Evolutionary conservation across 2,329 filamentous ascomycete genomes (phyloP).

Genomic region (Talaromyces pinophilus): DNA sequence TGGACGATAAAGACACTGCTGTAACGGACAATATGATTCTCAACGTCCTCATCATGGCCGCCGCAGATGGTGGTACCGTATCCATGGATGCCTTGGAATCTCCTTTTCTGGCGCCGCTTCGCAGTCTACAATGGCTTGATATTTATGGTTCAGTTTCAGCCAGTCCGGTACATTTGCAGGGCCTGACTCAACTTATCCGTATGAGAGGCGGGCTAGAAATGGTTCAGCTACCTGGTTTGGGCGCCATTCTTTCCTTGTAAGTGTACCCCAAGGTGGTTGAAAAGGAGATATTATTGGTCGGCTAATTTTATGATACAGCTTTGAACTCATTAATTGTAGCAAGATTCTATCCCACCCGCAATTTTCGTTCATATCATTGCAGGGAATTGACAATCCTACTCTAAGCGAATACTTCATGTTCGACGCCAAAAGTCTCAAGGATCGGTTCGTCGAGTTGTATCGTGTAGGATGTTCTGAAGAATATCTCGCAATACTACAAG

Average conservation of each 20-base stretch:
- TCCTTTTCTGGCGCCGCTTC: slow-evolving; percentile 24
- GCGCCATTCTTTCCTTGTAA: slow-evolving; percentile 34
- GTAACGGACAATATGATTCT: slow-evolving; percentile 22
- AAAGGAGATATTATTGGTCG: not conserved
- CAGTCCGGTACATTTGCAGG: slow-evolving; percentile 23
- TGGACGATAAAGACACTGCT: slow-evolving; percentile 9
- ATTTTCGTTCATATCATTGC: slow-evolving; percentile 15
- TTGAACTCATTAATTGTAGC: slow-evolving; percentile 6
- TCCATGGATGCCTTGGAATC: slow-evolving; percentile 8
- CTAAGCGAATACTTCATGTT: slow-evolving; percentile 4
- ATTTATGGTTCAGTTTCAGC: slow-evolving; percentile 24
- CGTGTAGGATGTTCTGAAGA: slow-evolving; percentile 25
- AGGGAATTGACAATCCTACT: not conserved
- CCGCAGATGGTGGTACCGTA: not conserved
- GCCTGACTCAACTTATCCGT: slow-evolving; percentile 26
- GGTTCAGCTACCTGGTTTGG: slow-evolving; percentile 33
- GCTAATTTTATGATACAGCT: not conserved
- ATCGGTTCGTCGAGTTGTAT: slow-evolving; percentile 10
- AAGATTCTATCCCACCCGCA: slow-evolving; percentile 7
- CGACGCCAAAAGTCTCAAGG: not conserved
- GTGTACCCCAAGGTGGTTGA: not conserved
- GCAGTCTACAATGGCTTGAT: slow-evolving; percentile 27
- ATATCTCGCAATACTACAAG: slow-evolving; percentile 27
- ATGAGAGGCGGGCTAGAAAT: slow-evolving; percentile 31
- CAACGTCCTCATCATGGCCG: slow-evolving; percentile 16